These are phyloP conservation scores for Pseudogymnoascus sp. DNA, from an alignment of 2,329 filamentous ascomycete genomes.

Conservation along the genomic window DNA sequence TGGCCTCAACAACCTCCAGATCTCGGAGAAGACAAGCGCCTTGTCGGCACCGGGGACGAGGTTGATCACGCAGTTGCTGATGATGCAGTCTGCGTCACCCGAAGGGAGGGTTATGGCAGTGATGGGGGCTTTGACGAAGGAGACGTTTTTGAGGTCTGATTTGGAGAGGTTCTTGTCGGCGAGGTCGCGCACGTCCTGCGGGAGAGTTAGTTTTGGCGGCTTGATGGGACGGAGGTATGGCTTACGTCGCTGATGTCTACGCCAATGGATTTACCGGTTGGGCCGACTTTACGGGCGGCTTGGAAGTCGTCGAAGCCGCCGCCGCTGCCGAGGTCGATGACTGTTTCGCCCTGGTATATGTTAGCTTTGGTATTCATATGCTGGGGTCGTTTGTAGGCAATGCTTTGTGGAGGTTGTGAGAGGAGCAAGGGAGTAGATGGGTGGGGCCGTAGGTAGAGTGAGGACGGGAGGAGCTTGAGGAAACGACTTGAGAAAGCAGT, in stretches of 20 bases:
- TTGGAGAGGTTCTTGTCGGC: conserved; percentile 40
- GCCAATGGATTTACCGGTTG: conserved; percentile 44
- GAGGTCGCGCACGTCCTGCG: conserved; percentile 49
- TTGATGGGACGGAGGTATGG: background rate
- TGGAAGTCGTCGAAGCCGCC: conserved; percentile 53
- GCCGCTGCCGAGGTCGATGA: conserved; percentile 52
- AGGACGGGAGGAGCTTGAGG: background rate
- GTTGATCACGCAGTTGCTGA: conserved; percentile 59
- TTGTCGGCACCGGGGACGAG: conserved; percentile 50
- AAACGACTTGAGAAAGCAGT: background rate
- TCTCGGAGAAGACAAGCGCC: conserved; percentile 48
- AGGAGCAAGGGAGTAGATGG: background rate
- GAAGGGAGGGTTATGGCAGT: conserved; percentile 41
- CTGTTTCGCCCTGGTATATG: conserved; percentile 43
- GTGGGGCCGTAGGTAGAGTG: background rate
- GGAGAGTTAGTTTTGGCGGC: conserved; percentile 10
- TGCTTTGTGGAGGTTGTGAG: background rate
- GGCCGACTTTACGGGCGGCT: conserved; percentile 44
- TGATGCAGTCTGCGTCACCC: conserved; percentile 46
- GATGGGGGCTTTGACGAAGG: conserved; percentile 47
- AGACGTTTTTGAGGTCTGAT: conserved; percentile 37
- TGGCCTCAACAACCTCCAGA: conserved; percentile 49
- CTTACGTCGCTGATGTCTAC: conserved; percentile 54
- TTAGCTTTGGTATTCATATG: background rate
- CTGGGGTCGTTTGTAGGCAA: conserved; percentile 41